Evolutionary conservation across 2,329 filamentous ascomycete genomes (phyloP).

Genomic region (Keithomyces neogunnii): DNA sequence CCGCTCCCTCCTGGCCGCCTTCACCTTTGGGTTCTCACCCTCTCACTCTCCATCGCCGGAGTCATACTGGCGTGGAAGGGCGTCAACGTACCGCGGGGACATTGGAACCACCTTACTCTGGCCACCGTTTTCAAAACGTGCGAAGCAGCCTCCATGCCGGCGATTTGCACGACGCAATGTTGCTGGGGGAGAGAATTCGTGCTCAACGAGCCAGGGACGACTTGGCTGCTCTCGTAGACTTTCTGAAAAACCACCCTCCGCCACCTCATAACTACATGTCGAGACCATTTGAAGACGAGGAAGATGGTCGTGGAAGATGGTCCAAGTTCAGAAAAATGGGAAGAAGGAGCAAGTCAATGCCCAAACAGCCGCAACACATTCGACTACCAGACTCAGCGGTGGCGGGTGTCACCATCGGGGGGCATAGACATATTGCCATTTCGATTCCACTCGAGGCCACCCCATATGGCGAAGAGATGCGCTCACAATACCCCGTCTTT

Average conservation of each 20-base stretch:
- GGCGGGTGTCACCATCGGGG: slow-evolving; percentile 42
- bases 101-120: neutral
- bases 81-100: neutral
- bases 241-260: slow-evolving; percentile 39
- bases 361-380: slow-evolving; percentile 22
- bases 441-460: slow-evolving; percentile 47
- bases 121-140: neutral
- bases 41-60: slow-evolving; percentile 4
- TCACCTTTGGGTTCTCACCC: slow-evolving; percentile 5
- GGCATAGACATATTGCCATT: slow-evolving; percentile 51
- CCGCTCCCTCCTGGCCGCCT: neutral
- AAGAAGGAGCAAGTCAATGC: slow-evolving; percentile 26
- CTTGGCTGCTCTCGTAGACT: slow-evolving; percentile 34
- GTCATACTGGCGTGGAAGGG: slow-evolving; percentile 1
- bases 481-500: slow-evolving; percentile 26
- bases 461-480: slow-evolving; percentile 26
- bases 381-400: slow-evolving; percentile 47
- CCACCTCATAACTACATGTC: slow-evolving; percentile 44
- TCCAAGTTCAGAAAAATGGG: slow-evolving; percentile 32
- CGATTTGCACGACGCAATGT: slow-evolving; percentile 5
- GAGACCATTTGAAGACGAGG: slow-evolving; percentile 23
- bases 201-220: slow-evolving; percentile 16
- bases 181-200: slow-evolving; percentile 8
- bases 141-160: slow-evolving; percentile 1
- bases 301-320: slow-evolving; percentile 29